These are phyloP conservation scores for Nigrospora osmanthi DNA, from an alignment of 2,329 filamentous ascomycete genomes.

Conservation along the genomic window DNA sequence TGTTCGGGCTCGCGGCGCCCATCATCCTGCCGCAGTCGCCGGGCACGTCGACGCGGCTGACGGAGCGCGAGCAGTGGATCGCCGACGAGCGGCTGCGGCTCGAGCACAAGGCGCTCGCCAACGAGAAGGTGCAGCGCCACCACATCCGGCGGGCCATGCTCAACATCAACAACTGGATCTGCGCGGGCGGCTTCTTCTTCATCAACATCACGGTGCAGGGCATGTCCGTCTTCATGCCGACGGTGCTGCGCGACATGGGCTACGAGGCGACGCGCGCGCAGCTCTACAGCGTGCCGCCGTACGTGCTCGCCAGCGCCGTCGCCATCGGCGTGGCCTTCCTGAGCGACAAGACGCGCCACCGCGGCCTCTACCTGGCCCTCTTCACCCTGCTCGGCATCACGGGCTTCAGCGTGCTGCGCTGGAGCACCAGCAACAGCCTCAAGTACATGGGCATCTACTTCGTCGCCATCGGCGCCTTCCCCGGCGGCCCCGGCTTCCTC, in stretches of 20 bases:
- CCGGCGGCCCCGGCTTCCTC: slow-evolving; percentile 49
- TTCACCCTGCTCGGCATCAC: slow-evolving; percentile 35
- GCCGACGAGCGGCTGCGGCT: slow-evolving; percentile 41
- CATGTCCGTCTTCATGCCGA: slow-evolving; percentile 40
- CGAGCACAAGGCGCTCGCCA: slow-evolving; percentile 36
- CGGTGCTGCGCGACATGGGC: slow-evolving; percentile 33
- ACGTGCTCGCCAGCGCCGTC: slow-evolving; percentile 29
- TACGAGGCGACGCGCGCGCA: slow-evolving; percentile 31
- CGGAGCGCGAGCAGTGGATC: slow-evolving; percentile 43
- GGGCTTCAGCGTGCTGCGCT: slow-evolving; percentile 45
- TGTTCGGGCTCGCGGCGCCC: slow-evolving; percentile 38
- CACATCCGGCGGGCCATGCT: slow-evolving; percentile 43
- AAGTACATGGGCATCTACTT: slow-evolving; percentile 47
- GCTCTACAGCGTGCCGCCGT: slow-evolving; percentile 36
- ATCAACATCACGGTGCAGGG: slow-evolving; percentile 54
- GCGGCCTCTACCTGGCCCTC: slow-evolving; percentile 30
- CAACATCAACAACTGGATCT: slow-evolving; percentile 53
- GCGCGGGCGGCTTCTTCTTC: slow-evolving; percentile 48
- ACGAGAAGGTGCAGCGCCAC: slow-evolving; percentile 36
- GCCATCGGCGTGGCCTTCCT: slow-evolving; percentile 29
- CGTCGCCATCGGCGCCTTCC: slow-evolving; percentile 47
- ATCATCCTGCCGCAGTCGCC: slow-evolving; percentile 44
- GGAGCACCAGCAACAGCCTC: slow-evolving; percentile 20
- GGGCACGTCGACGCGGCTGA: slow-evolving; percentile 39
- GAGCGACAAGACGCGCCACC: slow-evolving; percentile 32